Evolutionary conservation across 2,329 filamentous ascomycete species (phyloP), one percentile per base, ranked within the genome.

Genomic region (Arthrinium phaeospermum): DNA sequence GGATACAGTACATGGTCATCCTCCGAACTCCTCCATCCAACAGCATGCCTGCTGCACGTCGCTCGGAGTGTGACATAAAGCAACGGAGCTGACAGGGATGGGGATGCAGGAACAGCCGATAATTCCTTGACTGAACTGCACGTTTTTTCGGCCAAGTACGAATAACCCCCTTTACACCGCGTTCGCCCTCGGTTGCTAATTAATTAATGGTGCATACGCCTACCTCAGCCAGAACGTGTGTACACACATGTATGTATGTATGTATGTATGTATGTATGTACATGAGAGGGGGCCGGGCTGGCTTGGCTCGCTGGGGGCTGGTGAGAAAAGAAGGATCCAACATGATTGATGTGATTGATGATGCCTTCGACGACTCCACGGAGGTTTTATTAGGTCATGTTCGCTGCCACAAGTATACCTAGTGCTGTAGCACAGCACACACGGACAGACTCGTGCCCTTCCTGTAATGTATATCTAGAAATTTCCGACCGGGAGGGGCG

Each of bases 121-220:
- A 19, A 41, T 64, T 64, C 57, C 57, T 41, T 64, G 57, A 22
- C 41, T 64, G 34, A 19, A 22, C 51, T 64, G 57, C 57, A 64
- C 57, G 57, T 6, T 41, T 41, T 22, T 12, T 19, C n/a, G 8
- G 37, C 37, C 37, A 10, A 41, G 37, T 12, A 61, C 27, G 24
- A 61, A 61, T 34, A 61, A 37, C 57, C 53, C 53, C 57, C 57
- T 64, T 64, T 64, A 41, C 57, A 64, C 57, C 19, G 57, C 57
- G 34, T 64, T 64, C 34, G 57, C 57, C 34, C 57, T 64, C 34
- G 41, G 34, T 64, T 41, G 57, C 53, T 22, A 61, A 41, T 41
- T 41, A 64, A 64, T 64, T 13, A 13, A 12, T 41, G 5, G 57
- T 64, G 57, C 57, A 64, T n/a, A 41, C 57, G 22, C 22, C 13